These are phyloP conservation scores for Durio zibethinus DNA, from an alignment of 345 rosid species.

Conservation along the genomic window DNA sequence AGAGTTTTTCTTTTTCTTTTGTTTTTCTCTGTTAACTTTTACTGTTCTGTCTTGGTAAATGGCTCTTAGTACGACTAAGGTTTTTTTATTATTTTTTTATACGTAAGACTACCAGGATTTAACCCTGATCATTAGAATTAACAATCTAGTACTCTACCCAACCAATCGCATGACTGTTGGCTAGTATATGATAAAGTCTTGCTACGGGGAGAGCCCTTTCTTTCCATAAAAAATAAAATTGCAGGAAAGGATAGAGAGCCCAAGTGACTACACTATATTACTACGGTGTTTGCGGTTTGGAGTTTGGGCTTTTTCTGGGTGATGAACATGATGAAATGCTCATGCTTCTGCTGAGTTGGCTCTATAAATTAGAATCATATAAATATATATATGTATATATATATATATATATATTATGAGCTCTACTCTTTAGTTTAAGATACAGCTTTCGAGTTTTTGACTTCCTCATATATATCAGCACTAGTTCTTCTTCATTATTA, in stretches of 20 bases:
- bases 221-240: conserved; percentile 8
- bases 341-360: not conserved
- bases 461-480: not conserved
- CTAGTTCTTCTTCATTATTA: not conserved
- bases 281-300: not conserved
- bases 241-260: conserved; percentile 23
- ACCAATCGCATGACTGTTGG: too few relatives aligned
- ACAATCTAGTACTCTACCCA: too few relatives aligned
- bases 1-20: not conserved
- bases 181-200: not conserved
- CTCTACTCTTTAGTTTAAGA: not conserved
- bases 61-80: too few relatives aligned
- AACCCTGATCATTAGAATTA: too few relatives aligned
- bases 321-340: not conserved
- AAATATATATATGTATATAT: not conserved
- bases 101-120: too few relatives aligned
- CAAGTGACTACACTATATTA: not conserved
- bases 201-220: conserved; percentile 16
- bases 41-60: not conserved
- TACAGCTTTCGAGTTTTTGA: not conserved
- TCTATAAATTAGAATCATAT: not conserved
- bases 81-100: too few relatives aligned
- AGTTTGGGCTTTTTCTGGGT: not conserved
- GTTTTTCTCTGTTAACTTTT: not conserved
- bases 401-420: not conserved